Evolutionary conservation across 2,329 filamentous ascomycete genomes (phyloP), one percentile per base, ranked within the genome.

Genomic region (Orbilia javanica): DNA sequence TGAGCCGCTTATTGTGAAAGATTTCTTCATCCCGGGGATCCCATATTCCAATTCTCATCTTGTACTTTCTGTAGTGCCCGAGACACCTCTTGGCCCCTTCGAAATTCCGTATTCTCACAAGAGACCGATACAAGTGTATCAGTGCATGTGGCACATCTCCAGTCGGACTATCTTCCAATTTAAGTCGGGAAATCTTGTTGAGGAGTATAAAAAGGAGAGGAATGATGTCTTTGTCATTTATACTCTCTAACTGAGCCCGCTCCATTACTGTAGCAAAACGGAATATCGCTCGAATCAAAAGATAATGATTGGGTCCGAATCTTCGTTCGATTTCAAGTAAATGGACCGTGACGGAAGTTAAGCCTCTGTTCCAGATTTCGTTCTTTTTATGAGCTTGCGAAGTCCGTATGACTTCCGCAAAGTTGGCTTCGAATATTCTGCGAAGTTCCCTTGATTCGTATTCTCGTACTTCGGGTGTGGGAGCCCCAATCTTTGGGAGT

Each of bases 91-190:
- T 48, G 27, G 50, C 46, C 1, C 15, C 25, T 13, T 27, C 11
- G 15, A 64, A 62, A 15, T 65, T 2, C 7, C 29, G 29, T 5
- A 66, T 36, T 13, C 48, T 25, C 1, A 66, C 25, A 2, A 73
- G 22, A 2, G 60, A 52, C 25, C 69, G 34, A 10, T 29, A 18
- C 15, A 73, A 27, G 11, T 73, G 69, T 15, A 20, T 20, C 25
- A 73, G 10, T 1, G 69, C 69, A 42, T 73, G 69, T 22, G 69
- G 69, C 13, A 66, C 39, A 66, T 73, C 69, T 22, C 36, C 64
- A 10, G 50, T 18, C 22, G 7, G 20, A 10, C 60, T 74, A 31
- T 52, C 34, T 8, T 63, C 20, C 20, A 74, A 13, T 1, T 52
- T 42, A 7, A 67, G 63, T 2, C 42, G 42, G 15, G 50, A 39